phyloP scores from a whole-genome alignment of 768 basidiomycete genomes.

The Phylloporus sp. region DNA sequence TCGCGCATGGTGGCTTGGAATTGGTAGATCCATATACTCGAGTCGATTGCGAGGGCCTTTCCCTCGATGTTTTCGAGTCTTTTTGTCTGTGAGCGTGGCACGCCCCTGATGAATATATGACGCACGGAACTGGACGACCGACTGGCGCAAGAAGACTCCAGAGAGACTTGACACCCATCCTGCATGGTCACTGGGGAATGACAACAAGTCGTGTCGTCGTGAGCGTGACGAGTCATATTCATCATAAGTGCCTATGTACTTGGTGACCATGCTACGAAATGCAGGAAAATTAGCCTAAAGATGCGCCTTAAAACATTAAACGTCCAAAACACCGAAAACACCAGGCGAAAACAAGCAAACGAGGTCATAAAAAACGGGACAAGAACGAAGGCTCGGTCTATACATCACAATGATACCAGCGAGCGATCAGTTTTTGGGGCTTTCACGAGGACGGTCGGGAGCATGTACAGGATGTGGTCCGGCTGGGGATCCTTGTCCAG shows the following conservation, averaged over 20 bases:
- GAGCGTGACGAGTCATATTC: neutral
- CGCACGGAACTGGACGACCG: constrained; percentile 87
- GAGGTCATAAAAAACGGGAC: constrained; percentile 8
- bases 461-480: constrained; percentile 31
- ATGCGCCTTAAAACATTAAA: constrained; percentile 11
- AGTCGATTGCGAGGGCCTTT: constrained; percentile 95
- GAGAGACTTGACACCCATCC: constrained; percentile 92
- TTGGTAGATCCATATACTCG: constrained; percentile 99
- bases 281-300: constrained; percentile 16
- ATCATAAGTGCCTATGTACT: constrained; percentile 10
- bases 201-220: constrained; percentile 7
- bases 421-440: constrained; percentile 22
- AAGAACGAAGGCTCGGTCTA: constrained; percentile 9
- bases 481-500: constrained; percentile 50
- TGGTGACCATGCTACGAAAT: constrained; percentile 10
- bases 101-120: neutral
- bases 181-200: too few relatives aligned
- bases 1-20: constrained; percentile 99
- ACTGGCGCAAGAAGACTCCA: constrained; percentile 94
- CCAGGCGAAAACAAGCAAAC: constrained; percentile 12
- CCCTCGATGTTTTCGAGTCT: constrained; percentile 94
- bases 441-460: constrained; percentile 22
- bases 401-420: constrained; percentile 1
- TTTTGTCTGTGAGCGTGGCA: constrained; percentile 6
- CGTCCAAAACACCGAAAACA: constrained; percentile 12